phyloP scores from a whole-genome alignment of 106 monocot species.

The Iris macrosiphon region DNA sequence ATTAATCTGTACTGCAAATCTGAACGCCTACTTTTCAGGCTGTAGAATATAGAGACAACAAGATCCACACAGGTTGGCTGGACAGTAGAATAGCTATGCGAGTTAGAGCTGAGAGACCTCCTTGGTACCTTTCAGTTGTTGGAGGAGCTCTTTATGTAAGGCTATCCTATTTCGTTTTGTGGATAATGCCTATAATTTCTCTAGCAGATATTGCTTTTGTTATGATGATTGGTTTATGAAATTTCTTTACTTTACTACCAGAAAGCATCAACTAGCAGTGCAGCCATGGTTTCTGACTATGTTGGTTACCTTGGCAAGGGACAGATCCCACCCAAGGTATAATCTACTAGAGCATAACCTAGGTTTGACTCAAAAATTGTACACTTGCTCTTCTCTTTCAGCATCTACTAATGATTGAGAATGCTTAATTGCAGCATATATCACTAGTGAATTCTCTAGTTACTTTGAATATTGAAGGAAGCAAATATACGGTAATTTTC shows the following conservation, averaged over 20 bases:
- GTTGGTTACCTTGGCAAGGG: slow-evolving; percentile 92
- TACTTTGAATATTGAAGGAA: slow-evolving; percentile 88
- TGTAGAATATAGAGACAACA: slow-evolving; percentile 90
- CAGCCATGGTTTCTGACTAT: slow-evolving; percentile 86
- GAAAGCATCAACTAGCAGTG: slow-evolving; percentile 95
- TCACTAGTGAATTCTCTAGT: slow-evolving; percentile 74
- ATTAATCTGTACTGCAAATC: slow-evolving; percentile 6
- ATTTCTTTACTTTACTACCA: slow-evolving; percentile 22
- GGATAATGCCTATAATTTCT: too few species aligned
- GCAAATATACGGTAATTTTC: slow-evolving; percentile 78
- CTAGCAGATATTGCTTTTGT: too few species aligned
- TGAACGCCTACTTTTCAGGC: too few species aligned
- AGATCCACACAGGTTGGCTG: slow-evolving; percentile 97
- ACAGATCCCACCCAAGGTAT: slow-evolving; percentile 93
- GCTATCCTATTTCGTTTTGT: slow-evolving; percentile 1
- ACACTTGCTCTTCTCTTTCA: background rate
- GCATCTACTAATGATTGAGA: background rate
- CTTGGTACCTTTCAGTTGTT: slow-evolving; percentile 98
- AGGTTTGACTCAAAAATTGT: background rate
- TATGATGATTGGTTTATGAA: background rate
- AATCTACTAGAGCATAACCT: background rate
- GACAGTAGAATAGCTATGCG: slow-evolving; percentile 99
- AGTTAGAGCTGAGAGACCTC: slow-evolving; percentile 98
- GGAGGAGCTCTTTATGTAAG: slow-evolving; percentile 98
- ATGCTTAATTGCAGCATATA: slow-evolving; percentile 69